Evolutionary conservation across 2,329 filamentous ascomycete species (phyloP), one percentile per base, ranked within the genome.

Genomic region (Neurospora sp.): DNA sequence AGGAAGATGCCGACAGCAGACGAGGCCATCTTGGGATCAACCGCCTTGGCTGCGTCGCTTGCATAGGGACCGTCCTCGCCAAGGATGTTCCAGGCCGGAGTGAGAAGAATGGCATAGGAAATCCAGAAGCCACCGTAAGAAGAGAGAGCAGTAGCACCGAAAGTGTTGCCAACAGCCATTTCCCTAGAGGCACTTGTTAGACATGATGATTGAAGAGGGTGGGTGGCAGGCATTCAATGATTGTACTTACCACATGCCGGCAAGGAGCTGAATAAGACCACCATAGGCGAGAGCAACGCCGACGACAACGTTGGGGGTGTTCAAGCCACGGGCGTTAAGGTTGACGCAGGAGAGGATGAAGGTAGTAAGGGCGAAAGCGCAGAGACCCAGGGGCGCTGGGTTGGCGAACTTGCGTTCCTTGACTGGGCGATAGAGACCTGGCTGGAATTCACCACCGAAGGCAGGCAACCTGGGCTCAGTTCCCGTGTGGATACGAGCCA

Each of bases 41-140:
- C 74, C 4, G 70, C 73, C 70, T 68, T 67, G 36, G 68, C 68
- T 3, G 69, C 72, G 3, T 70, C 68, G 0, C 68, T 67, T 9
- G 74, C 74, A 74, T 89, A 89, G 3, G 83, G 84, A 43, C 79
- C 79, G 23, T 83, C 80, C 0, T 74, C 66, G 38, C 78, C 79
- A 9, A 82, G 78, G 70, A 93, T 89, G 67, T 86, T 79, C 82
- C 91, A 93, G 73, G 85, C 78, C 1, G 87, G 91, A 2, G 90
- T 92, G 72, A 91, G 80, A 69, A 94, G 84, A 75, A 94, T 90
- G 72, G 84, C 91, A 76, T 92, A 91, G 13, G 86, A 84, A 76
- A 95, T 87, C 92, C 92, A 95, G 85, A 95, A 95, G 73, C 91
- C 91, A 75, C 92, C 92, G 77, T 92, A 95, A 0, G 91, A 94